Evolutionary conservation across 2,329 filamentous ascomycete species (phyloP).

Genomic region (Trichophyton verrucosum): DNA sequence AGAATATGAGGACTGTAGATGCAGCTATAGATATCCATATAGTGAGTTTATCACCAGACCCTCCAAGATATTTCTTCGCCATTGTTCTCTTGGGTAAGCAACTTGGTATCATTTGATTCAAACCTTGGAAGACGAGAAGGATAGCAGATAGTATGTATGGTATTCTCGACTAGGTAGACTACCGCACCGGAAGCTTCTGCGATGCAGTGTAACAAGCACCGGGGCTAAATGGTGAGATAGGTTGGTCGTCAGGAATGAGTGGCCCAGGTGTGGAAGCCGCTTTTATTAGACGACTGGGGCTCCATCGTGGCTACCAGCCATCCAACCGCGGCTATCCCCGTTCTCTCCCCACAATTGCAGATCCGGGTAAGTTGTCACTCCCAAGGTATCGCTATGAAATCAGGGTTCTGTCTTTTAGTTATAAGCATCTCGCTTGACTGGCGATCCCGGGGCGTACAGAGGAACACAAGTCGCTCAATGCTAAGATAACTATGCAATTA

Average conservation of each 20-base stretch:
- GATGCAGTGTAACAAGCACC: background rate
- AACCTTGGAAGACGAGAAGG: background rate
- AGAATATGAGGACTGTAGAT: constrained; percentile 40
- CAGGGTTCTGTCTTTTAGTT: no score
- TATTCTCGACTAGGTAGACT: background rate
- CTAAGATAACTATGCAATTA: no score
- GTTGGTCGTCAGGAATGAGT: background rate
- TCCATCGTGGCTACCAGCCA: background rate
- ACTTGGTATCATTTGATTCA: background rate
- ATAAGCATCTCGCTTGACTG: no score
- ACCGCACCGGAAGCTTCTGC: background rate
- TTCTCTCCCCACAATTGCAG: background rate
- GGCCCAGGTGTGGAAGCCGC: background rate
- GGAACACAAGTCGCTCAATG: no score
- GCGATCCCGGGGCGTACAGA: no score
- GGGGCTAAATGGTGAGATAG: background rate
- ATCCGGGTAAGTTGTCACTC: background rate
- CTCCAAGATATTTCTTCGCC: constrained; percentile 39
- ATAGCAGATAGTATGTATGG: background rate
- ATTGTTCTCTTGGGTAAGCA: constrained; percentile 18
- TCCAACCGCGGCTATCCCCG: background rate
- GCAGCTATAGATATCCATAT: constrained; percentile 42
- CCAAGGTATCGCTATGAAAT: background rate
- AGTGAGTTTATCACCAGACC: constrained; percentile 39
- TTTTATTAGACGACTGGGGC: background rate